Evolutionary conservation across 495 filamentous ascomycete genomes (phyloP), one percentile per base, ranked within the genome.

Genomic region (Tuber indicum): DNA sequence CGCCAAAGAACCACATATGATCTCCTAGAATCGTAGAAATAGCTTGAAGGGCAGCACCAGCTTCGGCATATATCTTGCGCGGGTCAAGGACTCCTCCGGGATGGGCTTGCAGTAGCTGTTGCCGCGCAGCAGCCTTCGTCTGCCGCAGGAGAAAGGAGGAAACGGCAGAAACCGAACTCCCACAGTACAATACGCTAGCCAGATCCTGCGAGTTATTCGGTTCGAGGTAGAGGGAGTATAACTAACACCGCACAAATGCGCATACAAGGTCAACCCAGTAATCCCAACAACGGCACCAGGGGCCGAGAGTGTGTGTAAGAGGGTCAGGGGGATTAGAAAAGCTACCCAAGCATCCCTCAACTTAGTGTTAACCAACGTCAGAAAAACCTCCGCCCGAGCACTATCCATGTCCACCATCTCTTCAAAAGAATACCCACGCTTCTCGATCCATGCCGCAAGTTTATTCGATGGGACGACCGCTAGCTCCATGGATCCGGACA

Each of bases 331-430:
- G 43, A 43, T 36, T 78, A 71, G 70, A 41, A 42, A 74, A 86
- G 88, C 14, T 87, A 93, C 92, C 91, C 93, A 98, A 73, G 93
- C 93, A 85, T 91, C 92, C 66, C 94, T 91, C 87, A 98, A 89
- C 79, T 89, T 88, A 76, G 90, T 86, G 79, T 96, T 91, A n/a
- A 98, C 84, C 9, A 98, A 87, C 49, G 93, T 89, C 70, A 92
- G 86, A 85, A 96, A 97, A 72, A 92, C 93, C 80, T 93, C 92
- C 74, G 91, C 89, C 46, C 91, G 88, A 70, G 89, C 76, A 75
- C 90, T 88, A 41, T 87, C 84, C 44, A 88, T 84, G 36, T 52
- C 45, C 9, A 45, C 71, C 76, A 90, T 5, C 70, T 88, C 39
- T 41, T 41, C 84, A 72, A 87, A 86, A 72, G 86, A 83, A 73